Conservation (phyloP, 768 basidiomycete species). For the Podaxis sp. region DNA sequence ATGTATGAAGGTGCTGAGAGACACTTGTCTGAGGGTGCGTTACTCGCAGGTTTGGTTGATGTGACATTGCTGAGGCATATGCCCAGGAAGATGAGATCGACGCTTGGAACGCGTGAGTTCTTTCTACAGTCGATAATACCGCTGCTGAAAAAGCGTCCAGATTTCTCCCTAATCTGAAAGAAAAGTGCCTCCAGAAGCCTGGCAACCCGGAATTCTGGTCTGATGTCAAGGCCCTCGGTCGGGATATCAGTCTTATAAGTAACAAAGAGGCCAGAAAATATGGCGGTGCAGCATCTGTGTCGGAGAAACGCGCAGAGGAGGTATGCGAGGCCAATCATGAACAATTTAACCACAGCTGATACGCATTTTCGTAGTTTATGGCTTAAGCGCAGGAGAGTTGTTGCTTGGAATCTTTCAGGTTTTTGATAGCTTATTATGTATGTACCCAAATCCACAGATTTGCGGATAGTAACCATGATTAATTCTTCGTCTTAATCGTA, state of each 20-base stretch:
- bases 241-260: slow-evolving; percentile 59
- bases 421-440: too few species aligned
- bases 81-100: slow-evolving; percentile 78
- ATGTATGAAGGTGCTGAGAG: slow-evolving; percentile 68
- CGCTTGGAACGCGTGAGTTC: slow-evolving; percentile 70
- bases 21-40: slow-evolving; percentile 61
- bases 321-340: slow-evolving; percentile 33
- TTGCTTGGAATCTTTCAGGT: too few species aligned
- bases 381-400: neutral
- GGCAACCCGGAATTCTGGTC: slow-evolving; percentile 74
- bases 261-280: slow-evolving; percentile 56
- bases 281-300: slow-evolving; percentile 55
- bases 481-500: too few species aligned
- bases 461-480: too few species aligned
- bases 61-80: neutral
- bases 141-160: slow-evolving; percentile 31
- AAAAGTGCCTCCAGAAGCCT: slow-evolving; percentile 48
- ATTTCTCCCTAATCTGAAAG: slow-evolving; percentile 58
- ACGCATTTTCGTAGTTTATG: neutral
- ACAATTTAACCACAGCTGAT: neutral
- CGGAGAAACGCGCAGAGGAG: slow-evolving; percentile 51
- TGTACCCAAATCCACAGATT: too few species aligned
- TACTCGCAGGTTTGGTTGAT: neutral
- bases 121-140: neutral
- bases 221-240: slow-evolving; percentile 48